Evolutionary conservation across 2,329 filamentous ascomycete genomes (phyloP).

Genomic region (Monilinia fructigena): DNA sequence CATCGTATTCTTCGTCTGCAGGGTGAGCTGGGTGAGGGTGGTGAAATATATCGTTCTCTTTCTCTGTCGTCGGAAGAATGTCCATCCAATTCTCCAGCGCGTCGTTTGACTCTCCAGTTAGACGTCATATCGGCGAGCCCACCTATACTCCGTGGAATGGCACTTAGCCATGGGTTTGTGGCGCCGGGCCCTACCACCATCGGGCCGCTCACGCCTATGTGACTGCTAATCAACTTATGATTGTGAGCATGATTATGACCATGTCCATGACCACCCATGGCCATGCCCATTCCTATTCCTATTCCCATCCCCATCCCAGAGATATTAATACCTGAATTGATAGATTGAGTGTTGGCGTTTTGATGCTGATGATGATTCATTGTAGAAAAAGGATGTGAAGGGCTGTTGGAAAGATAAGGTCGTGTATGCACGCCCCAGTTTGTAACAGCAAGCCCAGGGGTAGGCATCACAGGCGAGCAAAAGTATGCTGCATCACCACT

Average conservation of each 20-base stretch:
- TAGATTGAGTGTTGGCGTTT: conserved; percentile 34
- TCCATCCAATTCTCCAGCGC: conserved; percentile 31
- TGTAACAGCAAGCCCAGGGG: background rate
- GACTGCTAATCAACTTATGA: conserved; percentile 6
- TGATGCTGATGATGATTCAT: conserved; percentile 30
- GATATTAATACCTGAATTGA: conserved; percentile 33
- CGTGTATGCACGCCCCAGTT: background rate
- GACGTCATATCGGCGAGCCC: conserved; percentile 23
- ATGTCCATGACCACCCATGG: background rate
- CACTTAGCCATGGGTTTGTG: conserved; percentile 47
- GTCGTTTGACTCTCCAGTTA: conserved; percentile 27
- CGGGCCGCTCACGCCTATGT: background rate
- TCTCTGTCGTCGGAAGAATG: conserved; percentile 23
- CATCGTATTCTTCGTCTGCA: conserved; percentile 36
- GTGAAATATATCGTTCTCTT: background rate
- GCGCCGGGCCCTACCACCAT: conserved; percentile 8
- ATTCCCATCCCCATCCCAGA: conserved; percentile 1
- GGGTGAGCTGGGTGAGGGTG: conserved; percentile 7
- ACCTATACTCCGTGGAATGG: conserved; percentile 44
- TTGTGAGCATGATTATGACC: conserved; percentile 6
- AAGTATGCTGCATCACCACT: conserved; percentile 32
- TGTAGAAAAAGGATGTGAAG: conserved; percentile 7
- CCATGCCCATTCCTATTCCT: background rate
- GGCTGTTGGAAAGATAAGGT: conserved; percentile 3
- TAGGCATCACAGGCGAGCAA: conserved; percentile 34